These are phyloP conservation scores for Allium cepa DNA, from an alignment of 106 monocot genomes.

Conservation along the genomic window DNA sequence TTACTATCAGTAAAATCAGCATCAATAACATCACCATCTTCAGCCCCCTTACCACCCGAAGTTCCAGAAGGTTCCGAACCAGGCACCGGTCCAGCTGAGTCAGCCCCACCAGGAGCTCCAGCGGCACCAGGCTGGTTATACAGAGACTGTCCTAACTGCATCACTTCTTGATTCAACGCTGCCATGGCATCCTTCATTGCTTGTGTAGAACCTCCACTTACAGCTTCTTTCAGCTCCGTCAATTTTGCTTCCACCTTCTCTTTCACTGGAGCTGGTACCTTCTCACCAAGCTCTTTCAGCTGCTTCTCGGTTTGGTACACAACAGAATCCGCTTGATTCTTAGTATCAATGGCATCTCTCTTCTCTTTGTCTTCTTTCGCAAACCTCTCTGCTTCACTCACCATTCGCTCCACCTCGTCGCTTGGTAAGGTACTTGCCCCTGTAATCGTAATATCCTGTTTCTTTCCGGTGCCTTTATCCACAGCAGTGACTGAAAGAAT, in stretches of 20 bases:
- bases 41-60: constrained; percentile 19
- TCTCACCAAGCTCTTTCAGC: constrained; percentile 69
- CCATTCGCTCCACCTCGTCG: constrained; percentile 86
- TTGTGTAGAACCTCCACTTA: constrained; percentile 43
- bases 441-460: constrained; percentile 74
- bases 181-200: constrained; percentile 61
- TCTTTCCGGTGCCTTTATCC: constrained; percentile 71
- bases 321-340: constrained; percentile 66
- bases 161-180: constrained; percentile 68
- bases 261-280: constrained; percentile 56
- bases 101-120: neutral
- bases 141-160: constrained; percentile 73
- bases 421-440: constrained; percentile 56
- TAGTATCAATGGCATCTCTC: constrained; percentile 71
- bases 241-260: constrained; percentile 70
- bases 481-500: constrained; percentile 75
- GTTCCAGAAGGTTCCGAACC: constrained; percentile 13
- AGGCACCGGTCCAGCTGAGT: constrained; percentile 10
- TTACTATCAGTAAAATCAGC: constrained; percentile 90
- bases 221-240: constrained; percentile 57
- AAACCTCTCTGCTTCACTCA: constrained; percentile 64
- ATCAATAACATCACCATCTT: constrained; percentile 70
- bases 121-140: constrained; percentile 37
- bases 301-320: constrained; percentile 79
- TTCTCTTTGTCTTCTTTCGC: constrained; percentile 84